These are phyloP conservation scores for Coniella lustricola DNA, from an alignment of 2,329 filamentous ascomycete genomes.

Conservation along the genomic window DNA sequence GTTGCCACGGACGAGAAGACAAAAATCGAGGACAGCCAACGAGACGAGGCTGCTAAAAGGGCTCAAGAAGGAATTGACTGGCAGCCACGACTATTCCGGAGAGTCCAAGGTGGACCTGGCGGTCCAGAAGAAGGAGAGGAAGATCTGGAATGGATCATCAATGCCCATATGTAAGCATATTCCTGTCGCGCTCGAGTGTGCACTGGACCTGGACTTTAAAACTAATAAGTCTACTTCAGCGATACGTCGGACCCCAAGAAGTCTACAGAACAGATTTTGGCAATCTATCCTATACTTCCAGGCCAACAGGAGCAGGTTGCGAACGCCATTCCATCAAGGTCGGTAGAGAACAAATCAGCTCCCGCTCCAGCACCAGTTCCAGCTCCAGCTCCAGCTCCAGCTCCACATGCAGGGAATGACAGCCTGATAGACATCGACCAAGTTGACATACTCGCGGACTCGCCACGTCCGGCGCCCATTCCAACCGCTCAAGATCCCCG, in stretches of 20 bases:
- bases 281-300: slow-evolving; percentile 76
- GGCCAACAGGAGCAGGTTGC: slow-evolving; percentile 58
- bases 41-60: slow-evolving; percentile 77
- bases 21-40: slow-evolving; percentile 88
- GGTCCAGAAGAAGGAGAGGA: slow-evolving; percentile 75
- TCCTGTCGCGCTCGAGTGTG: neutral
- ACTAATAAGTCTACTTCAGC: slow-evolving; percentile 36
- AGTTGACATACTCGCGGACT: slow-evolving; percentile 24
- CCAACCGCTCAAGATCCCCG: slow-evolving; percentile 6
- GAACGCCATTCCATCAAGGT: slow-evolving; percentile 49
- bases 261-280: slow-evolving; percentile 74
- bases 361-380: too few relatives aligned
- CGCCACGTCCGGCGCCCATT: slow-evolving; percentile 7
- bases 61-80: slow-evolving; percentile 76
- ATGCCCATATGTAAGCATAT: slow-evolving; percentile 66
- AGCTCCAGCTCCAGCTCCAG: slow-evolving; percentile 17
- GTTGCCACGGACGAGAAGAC: slow-evolving; percentile 91
- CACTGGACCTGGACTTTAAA: slow-evolving; percentile 4
- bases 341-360: slow-evolving; percentile 15
- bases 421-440: slow-evolving; percentile 55
- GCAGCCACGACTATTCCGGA: slow-evolving; percentile 79
- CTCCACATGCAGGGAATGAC: slow-evolving; percentile 15
- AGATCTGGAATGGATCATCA: slow-evolving; percentile 91
- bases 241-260: slow-evolving; percentile 51
- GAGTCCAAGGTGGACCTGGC: slow-evolving; percentile 62